Evolutionary conservation across 805 yeast species (phyloP), one percentile per base, ranked within the genome.

Genomic region (Nakazawaea wickerhamii): DNA sequence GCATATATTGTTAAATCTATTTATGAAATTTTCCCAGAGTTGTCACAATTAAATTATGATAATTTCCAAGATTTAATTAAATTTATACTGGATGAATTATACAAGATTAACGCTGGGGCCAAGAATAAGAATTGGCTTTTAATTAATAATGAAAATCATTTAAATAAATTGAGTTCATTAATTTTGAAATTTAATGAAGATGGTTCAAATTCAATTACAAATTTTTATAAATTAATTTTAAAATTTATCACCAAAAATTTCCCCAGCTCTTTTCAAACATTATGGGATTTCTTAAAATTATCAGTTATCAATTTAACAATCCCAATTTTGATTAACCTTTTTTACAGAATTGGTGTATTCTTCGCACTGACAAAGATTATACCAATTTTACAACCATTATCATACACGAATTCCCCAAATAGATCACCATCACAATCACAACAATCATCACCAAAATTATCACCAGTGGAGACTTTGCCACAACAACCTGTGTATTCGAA

Each of bases 1-100:
- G 91, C 95, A 7, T 93, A 93, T 61, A 81, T 91, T 48, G 96
- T 93, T 22, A 84, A 95, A 57, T 88, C 96, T 54, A 79, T 90
- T 48, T 93, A 93, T 60, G 95, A 90, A 57, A 79, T 95, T 3
- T 88, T 91, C 54, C 96, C 98, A 1, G 89, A 85, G 52, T 72
- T 91, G 49, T 82, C 90, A 6, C 76, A 78, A 41, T 67, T 43
- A 25, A 43, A 43, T 20, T 43, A 43, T 28, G 51, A 55, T 40
- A 62, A 63, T 46, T 54, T 63, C 35, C 55, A 59, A 32, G 49
- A 48, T 18, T 48, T 64, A 46, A 51, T 62, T 25, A 61, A 63
- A 39, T 62, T 62, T 31, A 53, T 63, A n/a, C 53, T 62, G 55
- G 54, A 51, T 30, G 67, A 63, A 45, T 61, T 63, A 41, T 57